phyloP scores from a whole-genome alignment of 306 rosid species.

The Cucurbita ficifolia region DNA sequence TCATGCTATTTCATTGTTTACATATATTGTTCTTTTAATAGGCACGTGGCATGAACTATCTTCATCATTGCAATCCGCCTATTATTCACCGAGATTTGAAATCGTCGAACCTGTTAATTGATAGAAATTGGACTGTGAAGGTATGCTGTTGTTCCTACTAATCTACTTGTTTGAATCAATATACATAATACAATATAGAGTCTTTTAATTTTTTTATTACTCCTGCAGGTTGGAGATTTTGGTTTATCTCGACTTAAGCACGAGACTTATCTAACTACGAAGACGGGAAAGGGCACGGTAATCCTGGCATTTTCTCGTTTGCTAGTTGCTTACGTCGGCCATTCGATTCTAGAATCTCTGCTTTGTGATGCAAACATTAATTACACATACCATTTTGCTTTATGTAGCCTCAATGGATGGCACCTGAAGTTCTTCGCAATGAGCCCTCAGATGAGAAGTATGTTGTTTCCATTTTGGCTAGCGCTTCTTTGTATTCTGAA shows the following conservation, averaged over 20 bases:
- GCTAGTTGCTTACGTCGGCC: neutral
- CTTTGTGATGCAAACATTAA: neutral
- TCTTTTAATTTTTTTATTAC: conserved; percentile 7
- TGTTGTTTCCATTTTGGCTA: conserved; percentile 13
- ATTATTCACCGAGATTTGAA: conserved; percentile 93
- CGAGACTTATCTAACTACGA: conserved; percentile 80
- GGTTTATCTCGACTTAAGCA: conserved; percentile 96
- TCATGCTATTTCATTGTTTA: neutral
- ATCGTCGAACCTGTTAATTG: conserved; percentile 89
- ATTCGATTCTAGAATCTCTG: conserved; percentile 9
- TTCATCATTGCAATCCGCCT: conserved; percentile 88
- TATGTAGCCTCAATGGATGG: conserved; percentile 99
- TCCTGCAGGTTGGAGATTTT: conserved; percentile 84
- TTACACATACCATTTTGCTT: conserved; percentile 12
- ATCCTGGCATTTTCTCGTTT: conserved; percentile 2
- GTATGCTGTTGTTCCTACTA: conserved; percentile 25
- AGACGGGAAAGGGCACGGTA: conserved; percentile 99
- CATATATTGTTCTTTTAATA: conserved; percentile 8
- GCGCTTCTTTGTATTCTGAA: neutral
- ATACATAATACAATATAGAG: neutral
- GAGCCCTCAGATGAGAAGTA: conserved; percentile 97
- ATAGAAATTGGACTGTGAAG: conserved; percentile 94
- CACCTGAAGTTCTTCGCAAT: conserved; percentile 98
- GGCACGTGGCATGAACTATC: conserved; percentile 95
- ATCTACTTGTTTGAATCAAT: neutral